Percentiles rank a stretch among this genome's conserved stretches.
Conservation (phyloP, 768 basidiomycete genomes). For the Trametes cubensis region DNA sequence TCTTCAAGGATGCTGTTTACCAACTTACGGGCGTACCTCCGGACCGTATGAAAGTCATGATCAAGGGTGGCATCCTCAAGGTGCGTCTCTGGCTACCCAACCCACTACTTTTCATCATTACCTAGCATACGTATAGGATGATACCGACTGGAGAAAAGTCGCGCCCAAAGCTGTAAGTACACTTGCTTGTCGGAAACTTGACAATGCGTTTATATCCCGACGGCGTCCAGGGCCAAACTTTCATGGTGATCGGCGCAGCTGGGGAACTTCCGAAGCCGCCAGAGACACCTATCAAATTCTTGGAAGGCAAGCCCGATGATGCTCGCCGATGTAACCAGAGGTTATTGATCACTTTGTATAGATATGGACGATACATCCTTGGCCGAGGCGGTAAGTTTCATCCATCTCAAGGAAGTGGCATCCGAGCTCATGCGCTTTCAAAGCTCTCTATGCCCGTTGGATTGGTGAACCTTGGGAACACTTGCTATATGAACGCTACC, state of each 20-base stretch:
- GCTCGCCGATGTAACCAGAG: neutral
- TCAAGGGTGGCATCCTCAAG: conserved; percentile 91
- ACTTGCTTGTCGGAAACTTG: neutral
- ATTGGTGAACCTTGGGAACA: conserved; percentile 87
- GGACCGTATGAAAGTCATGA: conserved; percentile 97
- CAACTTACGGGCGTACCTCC: conserved; percentile 82
- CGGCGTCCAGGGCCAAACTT: conserved; percentile 72
- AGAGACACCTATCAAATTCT: conserved; percentile 72
- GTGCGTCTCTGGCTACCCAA: conserved; percentile 41
- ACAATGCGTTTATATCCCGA: neutral
- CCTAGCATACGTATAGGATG: conserved; percentile 56
- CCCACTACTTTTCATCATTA: neutral
- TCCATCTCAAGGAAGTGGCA: neutral
- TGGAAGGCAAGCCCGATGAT: conserved; percentile 63
- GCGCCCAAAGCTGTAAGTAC: conserved; percentile 72
- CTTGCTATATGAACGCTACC: conserved; percentile 97
- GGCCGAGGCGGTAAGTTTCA: conserved; percentile 68
- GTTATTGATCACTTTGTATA: neutral
- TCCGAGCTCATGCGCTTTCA: neutral
- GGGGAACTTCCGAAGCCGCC: conserved; percentile 92
- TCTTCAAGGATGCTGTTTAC: conserved; percentile 85
- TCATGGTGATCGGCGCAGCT: conserved; percentile 93
- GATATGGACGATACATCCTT: conserved; percentile 87
- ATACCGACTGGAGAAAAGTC: conserved; percentile 83
- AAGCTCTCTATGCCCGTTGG: conserved; percentile 84